Percentiles rank a stretch among this genome's conserved stretches.
phyloP scores from a whole-genome alignment of 352 stramenopile genomes.

The Pythium vanterpoolii region DNA sequence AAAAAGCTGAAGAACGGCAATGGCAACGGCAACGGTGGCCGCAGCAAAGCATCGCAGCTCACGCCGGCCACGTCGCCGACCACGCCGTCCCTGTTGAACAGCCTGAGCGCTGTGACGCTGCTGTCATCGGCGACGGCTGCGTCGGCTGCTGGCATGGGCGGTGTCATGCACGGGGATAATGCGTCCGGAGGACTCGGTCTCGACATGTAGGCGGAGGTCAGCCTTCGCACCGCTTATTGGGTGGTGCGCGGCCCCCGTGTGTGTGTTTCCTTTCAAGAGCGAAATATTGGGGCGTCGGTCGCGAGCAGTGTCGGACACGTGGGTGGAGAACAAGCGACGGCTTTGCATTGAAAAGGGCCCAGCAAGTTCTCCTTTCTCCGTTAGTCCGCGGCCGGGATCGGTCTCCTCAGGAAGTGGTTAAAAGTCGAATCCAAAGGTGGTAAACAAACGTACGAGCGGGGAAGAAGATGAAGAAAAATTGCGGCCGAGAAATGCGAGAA shows the following conservation, averaged over 20 bases:
- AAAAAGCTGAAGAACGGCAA: slow-evolving; percentile 15
- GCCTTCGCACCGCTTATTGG: slow-evolving; percentile 12
- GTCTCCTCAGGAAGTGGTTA: slow-evolving; percentile 27
- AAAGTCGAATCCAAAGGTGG: slow-evolving; percentile 25
- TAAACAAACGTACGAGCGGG: slow-evolving; percentile 5
- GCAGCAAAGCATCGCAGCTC: slow-evolving; percentile 22
- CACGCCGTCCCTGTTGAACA: slow-evolving; percentile 24
- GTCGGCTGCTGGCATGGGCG: neutral
- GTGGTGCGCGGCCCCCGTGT: neutral
- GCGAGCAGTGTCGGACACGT: neutral
- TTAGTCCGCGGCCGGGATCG: neutral
- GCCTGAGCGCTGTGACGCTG: slow-evolving; percentile 23
- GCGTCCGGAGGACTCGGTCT: slow-evolving; percentile 12
- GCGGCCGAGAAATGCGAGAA: slow-evolving; percentile 27
- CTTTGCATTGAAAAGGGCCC: slow-evolving; percentile 7
- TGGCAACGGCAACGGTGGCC: neutral
- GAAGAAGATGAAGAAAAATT: neutral
- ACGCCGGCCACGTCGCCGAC: slow-evolving; percentile 24
- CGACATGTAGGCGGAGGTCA: slow-evolving; percentile 5
- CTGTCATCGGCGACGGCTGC: slow-evolving; percentile 16
- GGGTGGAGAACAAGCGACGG: neutral
- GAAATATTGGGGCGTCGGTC: slow-evolving; percentile 14
- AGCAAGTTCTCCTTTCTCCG: neutral
- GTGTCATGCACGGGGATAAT: slow-evolving; percentile 8
- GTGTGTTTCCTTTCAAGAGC: slow-evolving; percentile 19